Conservation (phyloP, 106 monocot genomes). For the Dactylorhiza incarnata region DNA sequence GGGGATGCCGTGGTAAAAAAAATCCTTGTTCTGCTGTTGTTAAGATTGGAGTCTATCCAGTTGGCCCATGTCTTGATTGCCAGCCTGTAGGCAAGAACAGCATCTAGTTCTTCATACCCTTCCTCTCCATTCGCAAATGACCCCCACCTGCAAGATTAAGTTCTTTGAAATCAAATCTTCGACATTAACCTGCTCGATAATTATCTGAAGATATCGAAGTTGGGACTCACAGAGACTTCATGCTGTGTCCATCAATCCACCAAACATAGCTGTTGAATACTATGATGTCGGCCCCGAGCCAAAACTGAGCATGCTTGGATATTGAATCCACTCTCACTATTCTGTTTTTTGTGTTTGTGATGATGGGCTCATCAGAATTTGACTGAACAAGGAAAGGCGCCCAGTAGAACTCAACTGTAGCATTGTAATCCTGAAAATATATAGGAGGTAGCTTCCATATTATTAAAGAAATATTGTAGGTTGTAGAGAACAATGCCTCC, state of each 20-base stretch:
- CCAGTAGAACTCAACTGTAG: conserved; percentile 67
- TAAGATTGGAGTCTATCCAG: conserved; percentile 52
- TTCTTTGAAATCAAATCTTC: background rate
- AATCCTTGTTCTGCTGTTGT: conserved; percentile 40
- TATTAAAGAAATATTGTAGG: background rate
- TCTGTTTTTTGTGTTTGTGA: conserved; percentile 33
- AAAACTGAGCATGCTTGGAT: conserved; percentile 36
- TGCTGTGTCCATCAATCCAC: conserved; percentile 55
- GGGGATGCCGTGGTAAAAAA: conserved; percentile 70
- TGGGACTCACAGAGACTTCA: conserved; percentile 36
- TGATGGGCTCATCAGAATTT: conserved; percentile 38
- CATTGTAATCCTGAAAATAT: conserved; percentile 44
- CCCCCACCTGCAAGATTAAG: conserved; percentile 37
- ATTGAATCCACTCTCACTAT: conserved; percentile 51
- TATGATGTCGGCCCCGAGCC: conserved; percentile 54
- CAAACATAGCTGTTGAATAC: conserved; percentile 69
- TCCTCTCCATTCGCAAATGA: conserved; percentile 48
- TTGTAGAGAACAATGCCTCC: background rate
- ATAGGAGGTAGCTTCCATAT: background rate
- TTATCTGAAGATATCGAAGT: background rate
- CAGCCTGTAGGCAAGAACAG: conserved; percentile 40
- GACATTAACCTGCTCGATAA: too few relatives aligned
- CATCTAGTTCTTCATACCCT: conserved; percentile 57
- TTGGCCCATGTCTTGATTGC: conserved; percentile 73
- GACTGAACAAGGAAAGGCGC: conserved; percentile 64